phyloP scores from a whole-genome alignment of 2,329 filamentous ascomycete species.

The Parasarocladium wereldwijsianum region DNA sequence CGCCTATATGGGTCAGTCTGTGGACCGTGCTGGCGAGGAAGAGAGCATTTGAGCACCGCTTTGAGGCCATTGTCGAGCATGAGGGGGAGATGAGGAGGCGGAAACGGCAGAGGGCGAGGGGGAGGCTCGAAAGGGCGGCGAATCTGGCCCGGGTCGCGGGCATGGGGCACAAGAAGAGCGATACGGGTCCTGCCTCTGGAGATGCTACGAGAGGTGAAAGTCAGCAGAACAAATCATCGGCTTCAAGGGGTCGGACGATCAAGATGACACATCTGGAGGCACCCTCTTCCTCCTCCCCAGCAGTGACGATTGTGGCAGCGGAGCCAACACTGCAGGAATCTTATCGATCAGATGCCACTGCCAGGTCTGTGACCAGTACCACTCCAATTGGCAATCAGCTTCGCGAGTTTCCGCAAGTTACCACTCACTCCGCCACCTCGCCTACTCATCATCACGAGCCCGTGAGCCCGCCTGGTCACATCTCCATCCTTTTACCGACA shows the following conservation, averaged over 20 bases:
- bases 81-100: slow-evolving; percentile 17
- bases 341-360: too few relatives aligned
- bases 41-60: slow-evolving; percentile 46
- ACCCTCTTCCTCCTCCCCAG: neutral
- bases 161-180: slow-evolving; percentile 1
- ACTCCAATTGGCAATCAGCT: too few relatives aligned
- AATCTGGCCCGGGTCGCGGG: slow-evolving; percentile 2
- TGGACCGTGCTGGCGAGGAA: slow-evolving; percentile 47
- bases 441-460: too few relatives aligned
- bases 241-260: too few relatives aligned
- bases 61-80: slow-evolving; percentile 34
- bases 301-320: neutral
- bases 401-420: too few relatives aligned
- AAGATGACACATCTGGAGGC: too few relatives aligned
- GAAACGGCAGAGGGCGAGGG: slow-evolving; percentile 5
- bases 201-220: too few relatives aligned
- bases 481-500: slow-evolving; percentile 11
- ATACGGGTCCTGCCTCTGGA: neutral
- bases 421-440: slow-evolving; percentile 3
- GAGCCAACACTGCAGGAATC: too few relatives aligned
- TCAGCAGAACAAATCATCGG: too few relatives aligned
- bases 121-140: slow-evolving; percentile 5
- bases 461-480: slow-evolving; percentile 6
- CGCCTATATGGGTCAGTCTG: slow-evolving; percentile 51
- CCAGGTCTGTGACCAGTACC: too few relatives aligned